Evolutionary conservation across 192 early-diverging fungal genomes (phyloP).

Genomic region (Entrophospora sp.): DNA sequence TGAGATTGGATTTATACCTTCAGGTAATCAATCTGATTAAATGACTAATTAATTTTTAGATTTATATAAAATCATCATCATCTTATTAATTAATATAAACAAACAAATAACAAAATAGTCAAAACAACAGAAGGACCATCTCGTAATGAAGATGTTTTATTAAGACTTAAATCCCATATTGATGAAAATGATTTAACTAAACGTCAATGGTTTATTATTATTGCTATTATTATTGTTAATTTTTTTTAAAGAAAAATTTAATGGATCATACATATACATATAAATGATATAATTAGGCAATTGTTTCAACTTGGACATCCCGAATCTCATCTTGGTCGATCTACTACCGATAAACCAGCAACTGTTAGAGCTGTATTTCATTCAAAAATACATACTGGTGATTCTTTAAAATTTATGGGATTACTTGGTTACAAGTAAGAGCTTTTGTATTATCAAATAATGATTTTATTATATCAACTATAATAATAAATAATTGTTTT

Average conservation of each 20-base stretch:
- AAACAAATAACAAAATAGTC: constrained; percentile 30
- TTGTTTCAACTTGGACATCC: constrained; percentile 58
- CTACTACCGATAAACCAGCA: constrained; percentile 47
- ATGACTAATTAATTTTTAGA: not conserved
- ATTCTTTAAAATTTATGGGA: constrained; percentile 58
- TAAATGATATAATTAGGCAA: constrained; percentile 43
- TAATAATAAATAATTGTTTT: not conserved
- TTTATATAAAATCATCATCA: not conserved
- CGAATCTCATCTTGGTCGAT: too few relatives aligned
- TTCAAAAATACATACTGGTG: constrained; percentile 50
- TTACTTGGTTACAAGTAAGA: constrained; percentile 63
- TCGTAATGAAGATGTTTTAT: constrained; percentile 64
- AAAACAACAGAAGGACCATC: constrained; percentile 61
- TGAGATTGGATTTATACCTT: constrained; percentile 60
- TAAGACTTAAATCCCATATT: constrained; percentile 49
- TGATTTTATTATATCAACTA: not conserved
- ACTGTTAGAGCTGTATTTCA: constrained; percentile 57
- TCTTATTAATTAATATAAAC: too few relatives aligned
- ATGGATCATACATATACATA: too few relatives aligned
- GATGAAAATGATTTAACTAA: constrained; percentile 28
- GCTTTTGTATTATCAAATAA: not conserved
- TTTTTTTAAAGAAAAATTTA: not conserved
- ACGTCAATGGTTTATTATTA: constrained; percentile 29
- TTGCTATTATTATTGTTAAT: not conserved
- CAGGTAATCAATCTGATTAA: constrained; percentile 27